Conservation (phyloP, 164 flowering plant species). For the Taxillus chinensis region DNA sequence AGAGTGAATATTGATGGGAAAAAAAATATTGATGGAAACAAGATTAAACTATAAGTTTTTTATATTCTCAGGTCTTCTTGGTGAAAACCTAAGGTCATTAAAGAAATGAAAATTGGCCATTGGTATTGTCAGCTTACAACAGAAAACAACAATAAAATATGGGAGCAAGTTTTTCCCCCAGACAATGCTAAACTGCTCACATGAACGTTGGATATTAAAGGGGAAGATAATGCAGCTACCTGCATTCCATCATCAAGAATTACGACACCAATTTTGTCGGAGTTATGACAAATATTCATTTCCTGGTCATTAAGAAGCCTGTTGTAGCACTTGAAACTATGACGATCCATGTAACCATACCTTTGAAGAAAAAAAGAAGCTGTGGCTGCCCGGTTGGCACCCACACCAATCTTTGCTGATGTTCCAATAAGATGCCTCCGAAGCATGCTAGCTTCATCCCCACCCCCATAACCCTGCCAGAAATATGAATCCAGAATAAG, state of each 20-base stretch:
- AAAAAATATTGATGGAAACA: too few species aligned
- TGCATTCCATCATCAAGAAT: constrained; percentile 96
- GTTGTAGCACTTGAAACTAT: constrained; percentile 5
- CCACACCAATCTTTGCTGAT: constrained; percentile 62
- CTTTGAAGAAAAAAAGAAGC: constrained; percentile 45
- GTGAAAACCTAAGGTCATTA: too few species aligned
- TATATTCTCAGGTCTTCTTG: neutral
- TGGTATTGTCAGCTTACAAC: too few species aligned
- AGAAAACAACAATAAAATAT: too few species aligned
- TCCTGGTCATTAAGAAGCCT: constrained; percentile 10
- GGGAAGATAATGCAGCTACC: constrained; percentile 24
- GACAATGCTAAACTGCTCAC: neutral
- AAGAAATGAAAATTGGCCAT: too few species aligned
- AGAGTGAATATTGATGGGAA: too few species aligned
- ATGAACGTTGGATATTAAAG: neutral
- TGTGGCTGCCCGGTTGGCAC: constrained; percentile 52
- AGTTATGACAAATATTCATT: constrained; percentile 8
- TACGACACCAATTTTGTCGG: constrained; percentile 42
- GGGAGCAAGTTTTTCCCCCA: too few species aligned
- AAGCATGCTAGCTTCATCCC: constrained; percentile 90
- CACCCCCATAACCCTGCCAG: constrained; percentile 89
- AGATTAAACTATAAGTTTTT: too few species aligned
- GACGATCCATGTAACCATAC: constrained; percentile 36
- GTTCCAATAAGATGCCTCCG: constrained; percentile 48
- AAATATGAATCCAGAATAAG: neutral